Base-by-base conservation (phyloP, 2,329 filamentous ascomycete species). In the Talaromyces sp. region DNA sequence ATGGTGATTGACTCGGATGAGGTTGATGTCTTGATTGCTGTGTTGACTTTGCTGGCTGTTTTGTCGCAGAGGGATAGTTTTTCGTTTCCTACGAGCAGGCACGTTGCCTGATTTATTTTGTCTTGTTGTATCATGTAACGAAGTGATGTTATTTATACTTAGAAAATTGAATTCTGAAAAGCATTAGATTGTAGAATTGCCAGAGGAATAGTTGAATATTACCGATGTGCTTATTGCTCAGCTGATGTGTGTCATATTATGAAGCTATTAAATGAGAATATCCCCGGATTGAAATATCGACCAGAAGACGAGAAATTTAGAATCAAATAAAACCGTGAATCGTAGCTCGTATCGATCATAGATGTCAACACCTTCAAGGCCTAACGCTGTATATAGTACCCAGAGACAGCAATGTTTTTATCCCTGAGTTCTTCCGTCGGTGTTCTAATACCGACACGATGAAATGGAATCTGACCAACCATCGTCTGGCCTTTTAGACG, bases 401-500 rank as follows among this genome's bases (percentile, higher is more conserved):
- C 79, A 68, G 75, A 76, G 6, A 73, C 69, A 6, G 68, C 68
- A 11, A 77, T 51, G 36, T 73, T 68, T 54, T 78, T 78, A 68
- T 89, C 86, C 68, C 80, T 80, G 71, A 82, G 72, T 31, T 78
- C 70, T 43, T 76, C 74, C 19, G 70, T 68, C 5, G 69, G 67
- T 13, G 82, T 85, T 61, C 88, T 80, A 51, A 91, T 80, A 0
- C 88, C 88, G 2, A 84, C 79, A 70, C 79, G 79, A 72, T 89
- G 86, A 54, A 88, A 70, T 2, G 88, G 88, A 3, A 89, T 78
- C 63, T 80, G 80, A 67, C 89, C 87, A 6, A 89, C 79, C 45
- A 81, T 78, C 66, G 80, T 82, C 74, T 88, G 85, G 2, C 85
- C 79, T 22, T 75, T 79, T 17, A 81, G 78, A 27, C 85, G 79